Evolutionary conservation across 2,329 filamentous ascomycete species (phyloP).

Genomic region (Colletotrichum limetticola): DNA sequence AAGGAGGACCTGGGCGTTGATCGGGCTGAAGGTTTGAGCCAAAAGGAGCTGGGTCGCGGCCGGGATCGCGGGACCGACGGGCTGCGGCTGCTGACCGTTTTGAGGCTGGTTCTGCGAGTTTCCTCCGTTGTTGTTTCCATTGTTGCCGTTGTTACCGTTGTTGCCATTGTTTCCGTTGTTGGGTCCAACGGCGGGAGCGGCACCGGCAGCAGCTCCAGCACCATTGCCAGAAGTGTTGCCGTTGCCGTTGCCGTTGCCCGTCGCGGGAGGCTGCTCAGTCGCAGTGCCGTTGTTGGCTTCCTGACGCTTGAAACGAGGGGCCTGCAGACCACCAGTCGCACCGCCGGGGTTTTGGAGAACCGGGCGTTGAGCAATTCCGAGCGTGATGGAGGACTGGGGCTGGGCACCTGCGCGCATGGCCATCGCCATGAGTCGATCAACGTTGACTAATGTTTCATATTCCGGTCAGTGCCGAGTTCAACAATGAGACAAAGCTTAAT

Average conservation of each 20-base stretch:
- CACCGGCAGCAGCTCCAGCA: neutral
- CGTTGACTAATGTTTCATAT: constrained; percentile 36
- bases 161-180: constrained; percentile 4
- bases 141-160: neutral
- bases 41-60: constrained; percentile 37
- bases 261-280: neutral
- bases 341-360: constrained; percentile 38
- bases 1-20: constrained; percentile 33
- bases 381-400: constrained; percentile 35
- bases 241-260: neutral
- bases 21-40: constrained; percentile 37
- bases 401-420: constrained; percentile 36
- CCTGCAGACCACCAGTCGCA: constrained; percentile 27
- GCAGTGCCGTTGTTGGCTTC: constrained; percentile 20
- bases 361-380: constrained; percentile 37
- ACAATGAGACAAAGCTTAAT: neutral
- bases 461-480: constrained; percentile 9
- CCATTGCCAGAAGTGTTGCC: constrained; percentile 5
- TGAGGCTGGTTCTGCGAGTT: neutral
- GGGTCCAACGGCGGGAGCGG: constrained; percentile 1
- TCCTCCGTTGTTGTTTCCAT: neutral
- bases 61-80: constrained; percentile 19
- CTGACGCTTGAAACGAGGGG: constrained; percentile 29
- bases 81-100: neutral
- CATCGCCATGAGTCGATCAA: constrained; percentile 37